Evolutionary conservation across 139 green algal genomes (phyloP), one percentile per base, ranked within the genome.

Genomic region (Prasinococcaceae sp.): DNA sequence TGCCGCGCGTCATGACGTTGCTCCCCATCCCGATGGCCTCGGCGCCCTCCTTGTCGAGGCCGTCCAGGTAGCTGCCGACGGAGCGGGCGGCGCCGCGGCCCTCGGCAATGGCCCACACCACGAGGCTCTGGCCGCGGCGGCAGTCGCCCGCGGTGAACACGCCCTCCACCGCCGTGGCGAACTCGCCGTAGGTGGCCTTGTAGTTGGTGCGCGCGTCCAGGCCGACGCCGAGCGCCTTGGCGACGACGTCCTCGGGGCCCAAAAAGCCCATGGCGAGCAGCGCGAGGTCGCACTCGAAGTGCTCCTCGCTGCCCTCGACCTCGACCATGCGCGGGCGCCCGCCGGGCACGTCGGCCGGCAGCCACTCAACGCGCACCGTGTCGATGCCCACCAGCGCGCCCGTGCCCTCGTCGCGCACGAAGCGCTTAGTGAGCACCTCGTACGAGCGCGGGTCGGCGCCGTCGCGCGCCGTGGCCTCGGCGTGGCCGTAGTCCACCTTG

Each of bases 241-340:
- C 66, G 1, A 74, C 66, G 1, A 63, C 76, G 30, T 82, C 78
- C 79, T 96, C 88, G 22, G 88, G 88, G 2, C 88, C 88, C 45
- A 93, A 60, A 72, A 96, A 96, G 55, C 88, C 88, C 82, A 96
- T 92, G 23, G 88, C 86, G 57, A 96, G 76, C 47, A 96, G 79
- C 47, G 82, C 79, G 36, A 96, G 30, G 78, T 96, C 88, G 8
- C 77, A 78, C 51, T 92, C 73, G 23, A 97, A 68, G 33, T 92
- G 65, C 40, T 72, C 61, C 39, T 72, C 62, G 20, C 30, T 80
- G 47, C 79, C 88, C 0, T 63, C 61, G 25, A 84, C 53, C 77
- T 95, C 79, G 37, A 79, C 63, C 43, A 92, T 72, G 24, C 70
- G 73, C 55, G 71, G 65, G 36, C 53, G 47, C 43, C 66, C 60